Evolutionary conservation across 176 grass and related monocot genomes (phyloP).

Genomic region (Alloteropsis semialata): DNA sequence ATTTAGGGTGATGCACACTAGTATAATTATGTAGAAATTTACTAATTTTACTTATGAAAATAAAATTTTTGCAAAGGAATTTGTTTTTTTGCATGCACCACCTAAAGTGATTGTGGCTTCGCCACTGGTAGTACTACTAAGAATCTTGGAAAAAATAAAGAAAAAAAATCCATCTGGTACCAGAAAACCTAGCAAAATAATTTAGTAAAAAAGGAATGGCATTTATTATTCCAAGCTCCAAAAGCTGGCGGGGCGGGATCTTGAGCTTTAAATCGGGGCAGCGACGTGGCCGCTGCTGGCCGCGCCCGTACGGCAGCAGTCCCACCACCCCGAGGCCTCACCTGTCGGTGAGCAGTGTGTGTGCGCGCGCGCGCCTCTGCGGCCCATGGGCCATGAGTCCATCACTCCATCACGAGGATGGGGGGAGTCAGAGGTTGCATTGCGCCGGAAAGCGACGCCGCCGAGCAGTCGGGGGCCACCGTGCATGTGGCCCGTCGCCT

Average conservation of each 20-base stretch:
- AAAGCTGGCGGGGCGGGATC: neutral
- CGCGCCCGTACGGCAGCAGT: neutral
- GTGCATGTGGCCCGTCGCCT: conserved; percentile 10
- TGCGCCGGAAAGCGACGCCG: conserved; percentile 1
- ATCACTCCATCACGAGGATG: neutral
- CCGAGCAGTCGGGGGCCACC: neutral
- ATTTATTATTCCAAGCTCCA: neutral
- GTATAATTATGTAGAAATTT: too few relatives aligned
- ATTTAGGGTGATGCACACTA: too few relatives aligned
- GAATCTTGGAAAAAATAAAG: neutral
- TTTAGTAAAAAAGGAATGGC: neutral
- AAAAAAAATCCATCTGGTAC: neutral
- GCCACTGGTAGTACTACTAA: too few relatives aligned
- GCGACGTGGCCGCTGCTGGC: neutral
- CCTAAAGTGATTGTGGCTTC: too few relatives aligned
- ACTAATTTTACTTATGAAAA: too few relatives aligned
- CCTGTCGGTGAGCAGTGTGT: neutral
- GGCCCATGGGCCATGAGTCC: too few relatives aligned
- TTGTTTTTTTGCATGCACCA: too few relatives aligned
- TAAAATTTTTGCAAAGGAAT: too few relatives aligned
- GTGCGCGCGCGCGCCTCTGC: too few relatives aligned
- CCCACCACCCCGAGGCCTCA: neutral
- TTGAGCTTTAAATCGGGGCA: neutral
- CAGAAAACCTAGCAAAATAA: neutral
- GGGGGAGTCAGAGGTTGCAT: neutral